A percentile compares a stretch with the other conserved stretches of the same genome.
phyloP scores from a whole-genome alignment of 2,329 filamentous ascomycete species.

The Metarhizium guizhouense region DNA sequence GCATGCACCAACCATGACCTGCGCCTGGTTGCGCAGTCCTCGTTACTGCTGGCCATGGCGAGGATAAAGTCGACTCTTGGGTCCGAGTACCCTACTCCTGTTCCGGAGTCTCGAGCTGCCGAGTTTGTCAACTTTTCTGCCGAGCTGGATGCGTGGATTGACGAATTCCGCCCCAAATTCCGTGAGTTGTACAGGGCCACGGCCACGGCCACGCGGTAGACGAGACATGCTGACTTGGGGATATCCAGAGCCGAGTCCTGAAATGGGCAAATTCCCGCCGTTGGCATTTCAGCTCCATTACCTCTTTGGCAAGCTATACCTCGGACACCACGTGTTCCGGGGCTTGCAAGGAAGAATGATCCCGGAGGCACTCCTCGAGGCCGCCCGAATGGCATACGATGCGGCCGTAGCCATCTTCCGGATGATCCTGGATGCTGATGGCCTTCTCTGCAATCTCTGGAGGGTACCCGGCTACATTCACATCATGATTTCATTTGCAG shows the following conservation, averaged over 20 bases:
- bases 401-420: conserved; percentile 1
- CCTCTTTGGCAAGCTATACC: conserved; percentile 4
- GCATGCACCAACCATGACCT: neutral
- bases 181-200: neutral
- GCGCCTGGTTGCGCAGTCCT: conserved; percentile 1
- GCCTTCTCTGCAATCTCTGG: neutral
- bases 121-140: neutral
- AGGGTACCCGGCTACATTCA: conserved; percentile 3
- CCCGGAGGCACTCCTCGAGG: neutral
- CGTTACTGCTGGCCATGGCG: neutral
- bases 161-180: neutral
- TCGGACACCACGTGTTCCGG: conserved; percentile 5
- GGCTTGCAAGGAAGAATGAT: neutral
- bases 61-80: neutral
- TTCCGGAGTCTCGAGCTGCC: neutral
- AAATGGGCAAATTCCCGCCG: conserved; percentile 2
- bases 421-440: neutral
- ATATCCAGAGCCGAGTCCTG: neutral
- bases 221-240: neutral
- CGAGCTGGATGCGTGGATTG: neutral
- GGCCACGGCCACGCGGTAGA: neutral
- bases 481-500: conserved; percentile 7
- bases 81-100: neutral
- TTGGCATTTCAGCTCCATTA: conserved; percentile 2
- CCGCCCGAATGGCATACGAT: conserved; percentile 3